Conservation (phyloP, 345 rosid genomes). For the Populus euphratica region DNA sequence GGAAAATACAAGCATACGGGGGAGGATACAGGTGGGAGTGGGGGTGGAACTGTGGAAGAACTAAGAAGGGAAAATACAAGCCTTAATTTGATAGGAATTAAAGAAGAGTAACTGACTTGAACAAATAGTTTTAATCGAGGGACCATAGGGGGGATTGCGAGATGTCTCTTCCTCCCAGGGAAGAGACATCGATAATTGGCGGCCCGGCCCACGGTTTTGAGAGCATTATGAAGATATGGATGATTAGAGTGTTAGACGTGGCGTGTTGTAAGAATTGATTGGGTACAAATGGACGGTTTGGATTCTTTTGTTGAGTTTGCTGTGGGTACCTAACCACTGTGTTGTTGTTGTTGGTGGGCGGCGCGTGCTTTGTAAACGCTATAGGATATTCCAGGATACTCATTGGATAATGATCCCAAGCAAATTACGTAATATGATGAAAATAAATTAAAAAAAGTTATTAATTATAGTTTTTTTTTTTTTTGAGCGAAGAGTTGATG, state of each 20-base stretch:
- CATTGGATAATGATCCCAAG: too few relatives aligned
- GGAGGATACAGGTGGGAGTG: too few relatives aligned
- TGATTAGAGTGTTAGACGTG: background rate
- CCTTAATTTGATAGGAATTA: background rate
- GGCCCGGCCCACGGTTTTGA: background rate
- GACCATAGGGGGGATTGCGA: background rate
- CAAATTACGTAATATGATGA: too few relatives aligned
- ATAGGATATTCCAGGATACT: too few relatives aligned
- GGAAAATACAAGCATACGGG: background rate
- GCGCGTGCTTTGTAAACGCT: too few relatives aligned
- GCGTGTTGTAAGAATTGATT: background rate
- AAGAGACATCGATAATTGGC: background rate
- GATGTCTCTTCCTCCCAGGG: background rate
- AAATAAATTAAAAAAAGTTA: too few relatives aligned
- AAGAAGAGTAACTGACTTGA: background rate
- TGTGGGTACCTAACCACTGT: background rate
- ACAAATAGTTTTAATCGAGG: rapidly evolving
- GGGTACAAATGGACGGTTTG: background rate
- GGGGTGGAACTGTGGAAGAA: background rate
- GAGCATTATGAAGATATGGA: background rate
- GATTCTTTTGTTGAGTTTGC: background rate
- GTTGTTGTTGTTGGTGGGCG: too few relatives aligned
- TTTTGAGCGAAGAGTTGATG: too few relatives aligned
- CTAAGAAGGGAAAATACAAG: background rate
- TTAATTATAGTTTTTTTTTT: too few relatives aligned